Evolutionary conservation across 768 basidiomycete species (phyloP).

Genomic region (Obba rivulosa): DNA sequence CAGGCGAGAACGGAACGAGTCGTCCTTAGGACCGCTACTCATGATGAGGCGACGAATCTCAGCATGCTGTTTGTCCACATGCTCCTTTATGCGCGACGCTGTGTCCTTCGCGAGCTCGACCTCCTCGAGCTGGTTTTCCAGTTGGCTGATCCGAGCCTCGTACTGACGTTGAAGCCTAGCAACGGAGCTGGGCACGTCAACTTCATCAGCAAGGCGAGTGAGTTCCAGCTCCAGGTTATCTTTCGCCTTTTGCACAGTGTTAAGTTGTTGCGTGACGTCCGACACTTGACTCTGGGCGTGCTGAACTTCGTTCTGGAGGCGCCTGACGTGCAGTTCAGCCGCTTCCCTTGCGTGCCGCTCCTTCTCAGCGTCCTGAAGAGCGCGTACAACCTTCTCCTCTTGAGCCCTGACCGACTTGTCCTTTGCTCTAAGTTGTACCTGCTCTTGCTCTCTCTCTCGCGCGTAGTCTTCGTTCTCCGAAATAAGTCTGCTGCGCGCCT

Average conservation of each 20-base stretch:
- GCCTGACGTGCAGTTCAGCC: constrained; percentile 56
- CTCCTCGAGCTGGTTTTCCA: constrained; percentile 59
- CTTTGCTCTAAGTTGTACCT: constrained; percentile 56
- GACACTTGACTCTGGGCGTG: constrained; percentile 48
- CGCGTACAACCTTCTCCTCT: constrained; percentile 55
- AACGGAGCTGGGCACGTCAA: constrained; percentile 46
- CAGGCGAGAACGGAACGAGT: constrained; percentile 54
- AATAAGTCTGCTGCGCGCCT: constrained; percentile 66
- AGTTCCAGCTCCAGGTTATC: constrained; percentile 63
- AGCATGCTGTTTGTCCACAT: constrained; percentile 63
- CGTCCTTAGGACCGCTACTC: constrained; percentile 51
- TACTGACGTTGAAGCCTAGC: constrained; percentile 62
- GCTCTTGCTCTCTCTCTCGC: constrained; percentile 68
- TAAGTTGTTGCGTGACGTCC: constrained; percentile 50
- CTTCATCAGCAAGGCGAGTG: constrained; percentile 57
- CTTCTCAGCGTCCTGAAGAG: constrained; percentile 55
- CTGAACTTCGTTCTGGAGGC: constrained; percentile 58
- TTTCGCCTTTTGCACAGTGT: constrained; percentile 53
- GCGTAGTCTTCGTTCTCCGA: constrained; percentile 80
- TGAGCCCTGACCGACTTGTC: constrained; percentile 62
- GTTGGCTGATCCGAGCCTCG: constrained; percentile 52
- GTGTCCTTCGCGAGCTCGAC: constrained; percentile 45
- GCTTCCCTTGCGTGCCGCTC: constrained; percentile 62
- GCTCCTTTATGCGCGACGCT: constrained; percentile 52
- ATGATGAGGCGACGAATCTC: constrained; percentile 66